phyloP scores from a whole-genome alignment of 2,329 filamentous ascomycete species.

The Hypoxylon sp. region DNA sequence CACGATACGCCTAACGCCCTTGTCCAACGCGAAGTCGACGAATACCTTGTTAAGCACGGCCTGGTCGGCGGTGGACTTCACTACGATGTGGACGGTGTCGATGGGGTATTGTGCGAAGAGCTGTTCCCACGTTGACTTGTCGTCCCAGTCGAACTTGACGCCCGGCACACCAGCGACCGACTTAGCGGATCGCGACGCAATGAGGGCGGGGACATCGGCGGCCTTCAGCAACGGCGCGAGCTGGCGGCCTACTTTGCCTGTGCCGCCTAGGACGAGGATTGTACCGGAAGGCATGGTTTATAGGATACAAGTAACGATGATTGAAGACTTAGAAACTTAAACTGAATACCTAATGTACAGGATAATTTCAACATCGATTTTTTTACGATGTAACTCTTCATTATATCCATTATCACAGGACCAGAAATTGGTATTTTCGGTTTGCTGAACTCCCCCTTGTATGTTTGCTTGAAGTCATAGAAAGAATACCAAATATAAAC shows the following conservation, averaged over 20 bases:
- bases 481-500: no score
- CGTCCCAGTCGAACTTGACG: slow-evolving; percentile 56
- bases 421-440: no score
- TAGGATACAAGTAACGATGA: no score
- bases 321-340: no score
- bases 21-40: slow-evolving; percentile 50
- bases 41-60: slow-evolving; percentile 51
- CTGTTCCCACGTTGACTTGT: slow-evolving; percentile 54
- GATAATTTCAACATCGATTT: background rate
- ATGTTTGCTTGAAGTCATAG: no score
- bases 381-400: no score
- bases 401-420: no score
- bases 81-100: slow-evolving; percentile 53
- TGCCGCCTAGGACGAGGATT: slow-evolving; percentile 55
- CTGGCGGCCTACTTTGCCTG: slow-evolving; percentile 54
- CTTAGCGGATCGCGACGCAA: slow-evolving; percentile 51
- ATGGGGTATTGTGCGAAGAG: slow-evolving; percentile 37
- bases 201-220: slow-evolving; percentile 43
- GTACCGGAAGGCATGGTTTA: slow-evolving; percentile 29
- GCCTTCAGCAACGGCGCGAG: slow-evolving; percentile 49
- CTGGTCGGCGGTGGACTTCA: slow-evolving; percentile 47
- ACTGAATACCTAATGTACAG: no score
- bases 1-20: slow-evolving; percentile 55
- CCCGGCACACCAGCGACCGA: slow-evolving; percentile 25
- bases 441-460: no score